Evolutionary conservation across 2,329 filamentous ascomycete genomes (phyloP), one percentile per base, ranked within the genome.

Genomic region (Aspergillus tamarii): DNA sequence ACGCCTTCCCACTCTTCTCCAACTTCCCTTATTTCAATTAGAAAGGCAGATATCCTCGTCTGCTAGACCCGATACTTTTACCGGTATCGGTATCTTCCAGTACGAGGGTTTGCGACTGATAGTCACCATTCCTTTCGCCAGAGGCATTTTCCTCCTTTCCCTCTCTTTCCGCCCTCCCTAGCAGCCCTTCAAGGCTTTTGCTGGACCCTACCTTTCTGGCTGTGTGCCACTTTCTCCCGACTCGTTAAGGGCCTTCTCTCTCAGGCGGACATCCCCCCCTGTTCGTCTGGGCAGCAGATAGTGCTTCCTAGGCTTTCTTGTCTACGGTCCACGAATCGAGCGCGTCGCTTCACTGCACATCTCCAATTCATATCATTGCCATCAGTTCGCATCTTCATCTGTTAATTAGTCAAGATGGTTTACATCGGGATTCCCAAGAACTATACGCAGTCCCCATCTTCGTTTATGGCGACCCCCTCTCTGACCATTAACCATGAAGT

Each of bases 281-380:
- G 91, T 94, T 94, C 92, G 92, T 94, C 93, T 96, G 92, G 88
- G 92, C 87, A 89, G 91, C 89, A 96, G 93, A 93, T 91, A 93
- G 93, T 92, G 93, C 93, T 95, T 91, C 91, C 91, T 86, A 74
- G 77, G 73, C 73, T 77, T 75, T 65, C 63, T 69, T 72, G 69
- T 71, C 71, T 74, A 68, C 64, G 68, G 66, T 66, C 64, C 60
- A 68, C 57, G 60, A 57, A 61, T 63, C 41, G 59, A 60, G 65
- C 59, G 61, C 59, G 62, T 64, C 62, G 61, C 60, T 36, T 56
- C 54, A 59, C 54, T 52, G 67, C 45, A 36, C 30, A 32, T 30
- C 30, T 19, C 52, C 53, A 59, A 59, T 59, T 55, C 55, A 43
- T 57, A 61, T 52, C 60, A 69, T 55, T 43, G 45, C 39, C 48